These are phyloP conservation scores for Fusarium pseudonygamai DNA, from an alignment of 2,329 filamentous ascomycete genomes.

Conservation along the genomic window DNA sequence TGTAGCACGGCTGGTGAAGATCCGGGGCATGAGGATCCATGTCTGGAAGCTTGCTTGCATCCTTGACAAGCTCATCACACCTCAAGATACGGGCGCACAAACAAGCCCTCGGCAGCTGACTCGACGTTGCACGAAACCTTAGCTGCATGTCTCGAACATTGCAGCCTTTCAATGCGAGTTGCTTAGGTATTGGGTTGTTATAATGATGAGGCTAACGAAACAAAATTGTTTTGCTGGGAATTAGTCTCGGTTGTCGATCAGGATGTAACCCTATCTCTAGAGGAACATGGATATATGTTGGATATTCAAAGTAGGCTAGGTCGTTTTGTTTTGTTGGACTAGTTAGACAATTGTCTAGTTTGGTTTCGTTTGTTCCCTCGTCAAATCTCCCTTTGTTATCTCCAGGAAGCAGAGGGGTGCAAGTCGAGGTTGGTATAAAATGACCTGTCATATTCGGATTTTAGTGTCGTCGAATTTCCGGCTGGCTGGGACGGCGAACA, in stretches of 20 bases:
- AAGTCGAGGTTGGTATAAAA: constrained; percentile 15
- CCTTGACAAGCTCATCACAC: background rate
- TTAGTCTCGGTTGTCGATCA: constrained; percentile 27
- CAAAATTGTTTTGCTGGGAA: background rate
- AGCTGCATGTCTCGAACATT: background rate
- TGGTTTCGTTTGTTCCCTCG: constrained; percentile 10
- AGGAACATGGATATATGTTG: constrained; percentile 21
- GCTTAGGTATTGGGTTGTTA: background rate
- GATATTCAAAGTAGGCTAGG: constrained; percentile 2
- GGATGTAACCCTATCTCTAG: constrained; percentile 33
- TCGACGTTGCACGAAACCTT: constrained; percentile 8
- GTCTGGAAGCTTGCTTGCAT: background rate
- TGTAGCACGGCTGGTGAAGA: constrained; percentile 7
- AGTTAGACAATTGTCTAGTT: background rate
- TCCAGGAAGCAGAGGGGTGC: constrained; percentile 13
- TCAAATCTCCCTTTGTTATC: constrained; percentile 16
- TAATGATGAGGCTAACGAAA: constrained; percentile 7
- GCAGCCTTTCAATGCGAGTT: background rate
- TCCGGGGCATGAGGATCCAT: constrained; percentile 12
- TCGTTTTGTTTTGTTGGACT: background rate
- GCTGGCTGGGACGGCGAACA: constrained; percentile 33
- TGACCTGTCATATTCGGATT: constrained; percentile 35
- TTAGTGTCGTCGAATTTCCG: constrained; percentile 29
- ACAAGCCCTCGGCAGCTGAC: background rate
- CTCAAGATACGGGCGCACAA: background rate